phyloP scores from a whole-genome alignment of 257 asterid species.

The Cinchona pubescens region DNA sequence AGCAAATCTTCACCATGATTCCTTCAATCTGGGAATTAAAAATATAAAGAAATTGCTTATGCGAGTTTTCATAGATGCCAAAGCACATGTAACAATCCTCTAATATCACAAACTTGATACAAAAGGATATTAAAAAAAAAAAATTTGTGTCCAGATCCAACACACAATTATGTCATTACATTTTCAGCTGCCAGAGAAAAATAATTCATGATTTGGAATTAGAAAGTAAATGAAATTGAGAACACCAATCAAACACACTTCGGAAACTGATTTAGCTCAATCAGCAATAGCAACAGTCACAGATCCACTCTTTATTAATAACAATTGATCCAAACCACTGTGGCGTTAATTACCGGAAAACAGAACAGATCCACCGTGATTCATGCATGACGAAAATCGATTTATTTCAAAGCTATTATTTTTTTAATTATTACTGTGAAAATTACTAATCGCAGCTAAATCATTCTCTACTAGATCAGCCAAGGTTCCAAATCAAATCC shows the following conservation, averaged over 20 bases:
- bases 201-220: background rate
- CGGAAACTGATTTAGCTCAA: background rate
- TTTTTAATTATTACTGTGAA: background rate
- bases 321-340: background rate
- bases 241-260: background rate
- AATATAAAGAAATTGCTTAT: too few relatives aligned
- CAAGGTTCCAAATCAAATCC: slow-evolving; percentile 16
- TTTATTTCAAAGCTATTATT: slow-evolving; percentile 1
- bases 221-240: background rate
- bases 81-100: background rate
- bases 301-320: background rate
- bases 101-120: background rate
- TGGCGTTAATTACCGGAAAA: background rate
- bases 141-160: background rate
- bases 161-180: too few relatives aligned
- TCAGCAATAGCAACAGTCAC: background rate
- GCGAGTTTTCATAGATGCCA: background rate
- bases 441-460: slow-evolving; percentile 8
- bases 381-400: background rate
- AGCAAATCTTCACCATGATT: slow-evolving; percentile 94
- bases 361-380: slow-evolving; percentile 20
- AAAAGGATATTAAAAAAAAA: slow-evolving; percentile 1
- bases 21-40: slow-evolving; percentile 28
- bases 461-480: background rate
- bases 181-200: background rate